Percentiles rank a stretch among this genome's conserved stretches.
These are phyloP conservation scores for Aureobasidium pullulans DNA, from an alignment of 2,329 filamentous ascomycete genomes.

Conservation along the genomic window DNA sequence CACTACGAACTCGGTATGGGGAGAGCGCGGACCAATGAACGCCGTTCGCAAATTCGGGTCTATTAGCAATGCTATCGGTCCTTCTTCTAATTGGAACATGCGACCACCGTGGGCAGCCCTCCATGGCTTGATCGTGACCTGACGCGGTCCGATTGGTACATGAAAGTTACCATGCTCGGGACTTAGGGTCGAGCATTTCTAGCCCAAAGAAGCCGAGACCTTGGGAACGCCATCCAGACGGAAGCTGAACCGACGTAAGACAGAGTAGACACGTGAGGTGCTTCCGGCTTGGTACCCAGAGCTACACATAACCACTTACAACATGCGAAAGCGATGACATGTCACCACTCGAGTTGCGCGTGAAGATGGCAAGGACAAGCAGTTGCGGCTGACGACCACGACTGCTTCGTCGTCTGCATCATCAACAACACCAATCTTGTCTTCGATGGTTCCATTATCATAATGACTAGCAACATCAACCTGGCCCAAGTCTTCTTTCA, in stretches of 20 bases:
- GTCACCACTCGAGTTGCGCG: too few relatives aligned
- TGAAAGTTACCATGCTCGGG: background rate
- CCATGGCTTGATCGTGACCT: background rate
- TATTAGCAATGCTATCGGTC: slow-evolving; percentile 13
- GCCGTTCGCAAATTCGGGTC: background rate
- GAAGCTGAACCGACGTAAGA: slow-evolving; percentile 6
- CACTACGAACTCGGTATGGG: background rate
- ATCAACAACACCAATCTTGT: too few relatives aligned
- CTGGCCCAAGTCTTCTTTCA: too few relatives aligned
- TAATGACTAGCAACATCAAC: too few relatives aligned
- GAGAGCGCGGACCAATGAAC: slow-evolving; percentile 1
- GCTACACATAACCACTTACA: background rate
- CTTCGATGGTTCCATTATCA: too few relatives aligned
- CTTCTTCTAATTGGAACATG: background rate
- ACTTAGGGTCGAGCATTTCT: background rate
- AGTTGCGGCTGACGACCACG: too few relatives aligned
- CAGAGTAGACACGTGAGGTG: background rate
- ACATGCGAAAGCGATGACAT: too few relatives aligned
- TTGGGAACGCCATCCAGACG: slow-evolving; percentile 7
- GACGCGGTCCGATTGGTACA: slow-evolving; percentile 5
- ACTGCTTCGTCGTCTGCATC: too few relatives aligned
- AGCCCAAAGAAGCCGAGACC: background rate
- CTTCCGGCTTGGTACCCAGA: slow-evolving; percentile 12
- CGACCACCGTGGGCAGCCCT: background rate
- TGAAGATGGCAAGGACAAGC: too few relatives aligned